Base-by-base conservation (phyloP, 257 asterid genomes). In the Jaltomata sinuosa region DNA sequence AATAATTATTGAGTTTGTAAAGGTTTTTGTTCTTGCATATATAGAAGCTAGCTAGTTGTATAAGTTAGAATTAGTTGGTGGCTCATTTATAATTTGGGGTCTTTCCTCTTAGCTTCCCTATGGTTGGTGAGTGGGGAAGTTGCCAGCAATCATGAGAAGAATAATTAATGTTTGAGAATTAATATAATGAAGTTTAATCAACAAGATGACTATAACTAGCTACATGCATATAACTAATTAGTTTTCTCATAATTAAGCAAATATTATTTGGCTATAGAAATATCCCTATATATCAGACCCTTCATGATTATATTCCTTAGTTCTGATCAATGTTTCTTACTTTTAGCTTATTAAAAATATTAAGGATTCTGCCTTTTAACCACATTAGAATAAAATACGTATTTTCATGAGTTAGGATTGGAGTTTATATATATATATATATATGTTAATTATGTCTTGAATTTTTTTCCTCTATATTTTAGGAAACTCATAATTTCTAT, bases 121-220 rank as follows among this genome's bases (percentile, higher is more conserved):
- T 31, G 85, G 84, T 83, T 83, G 88, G 87, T 79, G 47, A 84
- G 81, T 67, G 79, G 82, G 76, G 83, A 84, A 82, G 84, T 78
- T 68, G 80, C 40, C 42, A 32, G 80, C 83, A 81, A 83, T 85
- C n/a, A 83, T 87, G 79, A 71, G 83, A 38, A 64, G 67, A 83
- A 87, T 74, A 85, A 54, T 32, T 74, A 85, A 54, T 32, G 7
- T 78, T 49, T 57, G 77, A 54, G 34, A 64, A 71, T 32, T 67
- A 67, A 32, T 49, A 47, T 82, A 32, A 47, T 72, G 29, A 64
- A 52, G 54, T 68, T 55, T 47, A 72, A 72, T 42, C n/a, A 42
- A 76, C 3, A 47, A 42, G 50, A 25, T 53, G 6, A 71, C 36
- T 21, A 8, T 55, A 55, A 38, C 36, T 32, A 32, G n/a, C n/a